A percentile compares a stretch with the other conserved stretches of the same genome.
Conservation (phyloP, 1,284 basidiomycete species). For the Coniferiporia weirii region DNA sequence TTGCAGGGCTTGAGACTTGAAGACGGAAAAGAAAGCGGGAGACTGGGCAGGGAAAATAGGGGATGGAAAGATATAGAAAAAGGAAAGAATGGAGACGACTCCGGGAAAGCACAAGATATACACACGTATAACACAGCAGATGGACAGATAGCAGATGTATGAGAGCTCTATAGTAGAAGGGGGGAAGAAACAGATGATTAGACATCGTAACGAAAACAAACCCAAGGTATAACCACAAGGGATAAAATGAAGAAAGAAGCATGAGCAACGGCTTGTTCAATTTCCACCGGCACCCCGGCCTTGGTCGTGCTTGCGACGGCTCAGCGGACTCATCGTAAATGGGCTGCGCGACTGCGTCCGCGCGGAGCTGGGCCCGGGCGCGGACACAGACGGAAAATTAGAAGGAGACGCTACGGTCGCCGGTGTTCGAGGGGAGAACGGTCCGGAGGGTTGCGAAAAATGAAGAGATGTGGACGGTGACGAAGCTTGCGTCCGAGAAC, state of each 20-base stretch:
- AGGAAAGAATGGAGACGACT: too few relatives aligned
- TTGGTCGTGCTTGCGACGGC: not conserved
- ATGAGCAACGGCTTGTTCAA: not conserved
- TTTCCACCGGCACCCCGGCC: not conserved
- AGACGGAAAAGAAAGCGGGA: too few relatives aligned
- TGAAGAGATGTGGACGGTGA: not conserved
- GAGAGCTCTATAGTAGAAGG: not conserved
- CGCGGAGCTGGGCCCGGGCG: not conserved
- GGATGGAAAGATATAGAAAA: not conserved
- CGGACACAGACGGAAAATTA: not conserved
- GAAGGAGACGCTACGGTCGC: too few relatives aligned
- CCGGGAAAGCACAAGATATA: not conserved
- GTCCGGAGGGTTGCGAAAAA: not conserved
- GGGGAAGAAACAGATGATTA: not conserved
- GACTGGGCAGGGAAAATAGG: not conserved
- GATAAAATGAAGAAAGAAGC: not conserved
- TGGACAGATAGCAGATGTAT: not conserved
- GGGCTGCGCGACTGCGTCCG: not conserved
- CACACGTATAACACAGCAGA: not conserved
- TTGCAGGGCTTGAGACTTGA: too few relatives aligned
- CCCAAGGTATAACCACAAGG: not conserved
- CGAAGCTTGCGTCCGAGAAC: not conserved
- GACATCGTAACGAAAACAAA: too few relatives aligned
- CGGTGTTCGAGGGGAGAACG: not conserved
- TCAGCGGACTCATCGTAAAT: not conserved